Conservation (phyloP, 2,329 filamentous ascomycete genomes). For the Penicillium sclerotigenum region DNA sequence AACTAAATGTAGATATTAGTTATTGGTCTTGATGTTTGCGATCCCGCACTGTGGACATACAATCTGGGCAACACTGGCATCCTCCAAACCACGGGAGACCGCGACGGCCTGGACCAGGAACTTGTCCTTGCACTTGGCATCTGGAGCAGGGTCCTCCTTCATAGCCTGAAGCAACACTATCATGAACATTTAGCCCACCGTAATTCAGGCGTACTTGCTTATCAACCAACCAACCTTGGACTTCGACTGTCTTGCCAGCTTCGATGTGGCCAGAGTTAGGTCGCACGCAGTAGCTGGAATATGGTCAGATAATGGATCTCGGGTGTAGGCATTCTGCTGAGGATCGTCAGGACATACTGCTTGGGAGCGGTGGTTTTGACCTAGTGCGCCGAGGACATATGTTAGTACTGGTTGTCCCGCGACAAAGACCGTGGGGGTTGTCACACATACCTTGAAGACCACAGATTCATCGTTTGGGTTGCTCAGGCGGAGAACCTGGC, state of each 20-base stretch:
- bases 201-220: not conserved
- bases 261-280: constrained; percentile 97
- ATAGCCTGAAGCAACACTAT: constrained; percentile 93
- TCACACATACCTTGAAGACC: constrained; percentile 59
- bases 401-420: constrained; percentile 26
- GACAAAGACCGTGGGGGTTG: constrained; percentile 9
- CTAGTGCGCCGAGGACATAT: constrained; percentile 46
- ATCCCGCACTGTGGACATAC: constrained; percentile 51
- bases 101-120: constrained; percentile 92
- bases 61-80: constrained; percentile 73
- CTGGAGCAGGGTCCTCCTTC: constrained; percentile 85
- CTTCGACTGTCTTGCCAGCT: constrained; percentile 82
- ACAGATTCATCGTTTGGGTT: constrained; percentile 59
- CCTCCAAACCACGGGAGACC: constrained; percentile 80
- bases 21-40: constrained; percentile 4
- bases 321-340: constrained; percentile 7
- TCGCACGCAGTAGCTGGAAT: constrained; percentile 84
- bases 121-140: constrained; percentile 93
- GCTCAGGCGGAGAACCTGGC: constrained; percentile 57
- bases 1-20: constrained; percentile 54
- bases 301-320: constrained; percentile 20
- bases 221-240: constrained; percentile 64
- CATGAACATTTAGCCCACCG: constrained; percentile 24
- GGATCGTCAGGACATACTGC: constrained; percentile 65
- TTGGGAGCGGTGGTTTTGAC: constrained; percentile 99